A percentile compares a stretch with the other conserved stretches of the same genome.
phyloP scores from a whole-genome alignment of 2,329 filamentous ascomycete genomes.

The Thyridium curvatum region DNA sequence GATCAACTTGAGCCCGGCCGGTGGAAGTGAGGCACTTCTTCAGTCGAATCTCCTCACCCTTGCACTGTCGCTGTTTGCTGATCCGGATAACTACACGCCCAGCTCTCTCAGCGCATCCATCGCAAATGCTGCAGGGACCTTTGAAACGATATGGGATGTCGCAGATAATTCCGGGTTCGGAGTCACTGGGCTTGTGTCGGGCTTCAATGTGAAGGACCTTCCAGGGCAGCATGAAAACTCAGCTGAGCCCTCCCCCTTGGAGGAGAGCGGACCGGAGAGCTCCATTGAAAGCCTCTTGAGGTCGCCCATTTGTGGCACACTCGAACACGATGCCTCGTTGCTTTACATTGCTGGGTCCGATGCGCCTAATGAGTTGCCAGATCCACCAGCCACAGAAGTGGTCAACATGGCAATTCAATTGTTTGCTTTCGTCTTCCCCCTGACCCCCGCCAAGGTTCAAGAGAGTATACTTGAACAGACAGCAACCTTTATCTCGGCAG shows the following conservation, averaged over 20 bases:
- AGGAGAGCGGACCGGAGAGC: slow-evolving; percentile 55
- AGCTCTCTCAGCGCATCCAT: slow-evolving; percentile 87
- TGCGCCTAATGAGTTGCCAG: slow-evolving; percentile 46
- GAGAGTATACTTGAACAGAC: slow-evolving; percentile 95
- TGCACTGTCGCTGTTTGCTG: slow-evolving; percentile 85
- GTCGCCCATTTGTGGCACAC: slow-evolving; percentile 72
- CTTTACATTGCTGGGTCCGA: slow-evolving; percentile 60
- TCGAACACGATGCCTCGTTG: slow-evolving; percentile 83
- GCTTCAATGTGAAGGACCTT: slow-evolving; percentile 65
- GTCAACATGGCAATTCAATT: slow-evolving; percentile 91
- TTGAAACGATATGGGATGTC: slow-evolving; percentile 93
- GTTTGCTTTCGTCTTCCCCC: slow-evolving; percentile 84
- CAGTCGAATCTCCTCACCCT: slow-evolving; percentile 89
- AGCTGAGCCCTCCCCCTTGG: slow-evolving; percentile 33
- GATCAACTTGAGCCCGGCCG: slow-evolving; percentile 79
- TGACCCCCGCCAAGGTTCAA: slow-evolving; percentile 86
- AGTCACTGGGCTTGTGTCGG: slow-evolving; percentile 76
- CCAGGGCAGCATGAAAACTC: slow-evolving; percentile 60
- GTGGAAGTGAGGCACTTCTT: slow-evolving; percentile 76
- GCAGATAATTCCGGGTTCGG: slow-evolving; percentile 94
- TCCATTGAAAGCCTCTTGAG: slow-evolving; percentile 55
- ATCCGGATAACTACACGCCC: slow-evolving; percentile 81
- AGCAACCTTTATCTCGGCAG: slow-evolving; percentile 78
- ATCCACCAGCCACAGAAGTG: slow-evolving; percentile 85
- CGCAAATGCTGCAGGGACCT: slow-evolving; percentile 79